A percentile compares a stretch with the other conserved stretches of the same genome.
These are phyloP conservation scores for Boletales sp. DNA, from an alignment of 768 basidiomycete genomes.

Conservation along the genomic window DNA sequence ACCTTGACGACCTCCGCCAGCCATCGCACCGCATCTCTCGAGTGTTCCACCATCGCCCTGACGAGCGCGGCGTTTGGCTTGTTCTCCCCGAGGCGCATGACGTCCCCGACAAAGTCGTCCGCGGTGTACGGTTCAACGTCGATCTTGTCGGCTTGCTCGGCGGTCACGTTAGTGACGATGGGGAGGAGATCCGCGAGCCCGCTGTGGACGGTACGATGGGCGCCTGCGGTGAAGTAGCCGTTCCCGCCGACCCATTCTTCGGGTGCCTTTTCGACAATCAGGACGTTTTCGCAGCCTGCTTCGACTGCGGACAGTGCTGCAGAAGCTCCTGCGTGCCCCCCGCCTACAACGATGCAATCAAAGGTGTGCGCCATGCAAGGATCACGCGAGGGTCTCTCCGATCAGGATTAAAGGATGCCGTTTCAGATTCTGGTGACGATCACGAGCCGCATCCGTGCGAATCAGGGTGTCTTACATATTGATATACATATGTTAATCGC, in stretches of 20 bases:
- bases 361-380: constrained; percentile 21
- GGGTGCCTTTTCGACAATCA: constrained; percentile 66
- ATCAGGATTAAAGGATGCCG: too few relatives aligned
- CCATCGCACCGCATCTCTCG: constrained; percentile 57
- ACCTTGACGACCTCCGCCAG: constrained; percentile 47
- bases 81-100: constrained; percentile 55
- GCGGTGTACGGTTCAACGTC: constrained; percentile 59
- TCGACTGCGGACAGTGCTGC: constrained; percentile 61
- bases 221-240: constrained; percentile 70
- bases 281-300: constrained; percentile 55
- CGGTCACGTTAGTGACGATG: constrained; percentile 46
- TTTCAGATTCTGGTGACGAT: too few relatives aligned
- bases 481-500: not conserved
- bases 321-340: constrained; percentile 65
- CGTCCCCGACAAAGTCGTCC: constrained; percentile 52
- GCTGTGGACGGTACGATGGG: constrained; percentile 58
- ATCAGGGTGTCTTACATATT: not conserved
- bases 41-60: constrained; percentile 48
- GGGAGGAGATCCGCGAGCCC: constrained; percentile 60
- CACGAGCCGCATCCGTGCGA: not conserved
- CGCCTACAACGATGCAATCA: constrained; percentile 63
- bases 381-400: not conserved
- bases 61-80: constrained; percentile 50
- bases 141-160: constrained; percentile 42
- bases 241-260: constrained; percentile 66